Base-by-base conservation (phyloP, 1,284 basidiomycete genomes). In the Fistulina hepatica region DNA sequence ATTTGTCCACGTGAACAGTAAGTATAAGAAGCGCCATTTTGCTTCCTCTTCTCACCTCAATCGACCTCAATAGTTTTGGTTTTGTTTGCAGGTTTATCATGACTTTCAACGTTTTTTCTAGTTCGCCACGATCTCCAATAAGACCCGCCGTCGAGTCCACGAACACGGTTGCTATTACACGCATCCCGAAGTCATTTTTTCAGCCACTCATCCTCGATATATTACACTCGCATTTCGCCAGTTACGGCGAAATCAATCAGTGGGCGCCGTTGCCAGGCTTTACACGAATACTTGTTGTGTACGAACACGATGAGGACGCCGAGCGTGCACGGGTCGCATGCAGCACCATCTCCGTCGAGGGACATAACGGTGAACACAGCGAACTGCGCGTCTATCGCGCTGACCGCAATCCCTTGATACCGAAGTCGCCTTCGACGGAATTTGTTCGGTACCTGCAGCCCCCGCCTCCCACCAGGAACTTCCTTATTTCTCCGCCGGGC, bases 401-500 rank as follows among this genome's bases (percentile, higher is more conserved):
- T 1, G 82, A 88, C 40, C 73, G 72, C 3, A 89, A 84, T 33
- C 73, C 77, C 44, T 67, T 77, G 51, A 68, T 63, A 48, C 62
- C 53, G 47, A 65, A 59, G 44, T 57, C 61, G 27, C 56, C 67
- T 36, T 63, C 59, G 13, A 65, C 66, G 44, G 73, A 81, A 49
- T 3, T 13, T 3, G 28, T 16, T 5, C 9, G 28, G 11, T 19
- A 31, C 15, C 73, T 97, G 32, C 72, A 69, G 20, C 88, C 89
- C 0, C 94, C 94, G 0, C 64, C 70, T 0, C 54, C 79, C 25
- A 83, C 90, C 50, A 89, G 89, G 63, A 97, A 98, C 63, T 97
- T 97, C 61, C 71, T 98, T 37, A 94, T 98, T 49, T 97, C 92
- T 0, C 94, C 94, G 1, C 95, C 95, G 1, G 95, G 94, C n/a